Base-by-base conservation (phyloP, 345 rosid species). In the rapeseed (Brassica napus) region DNA sequence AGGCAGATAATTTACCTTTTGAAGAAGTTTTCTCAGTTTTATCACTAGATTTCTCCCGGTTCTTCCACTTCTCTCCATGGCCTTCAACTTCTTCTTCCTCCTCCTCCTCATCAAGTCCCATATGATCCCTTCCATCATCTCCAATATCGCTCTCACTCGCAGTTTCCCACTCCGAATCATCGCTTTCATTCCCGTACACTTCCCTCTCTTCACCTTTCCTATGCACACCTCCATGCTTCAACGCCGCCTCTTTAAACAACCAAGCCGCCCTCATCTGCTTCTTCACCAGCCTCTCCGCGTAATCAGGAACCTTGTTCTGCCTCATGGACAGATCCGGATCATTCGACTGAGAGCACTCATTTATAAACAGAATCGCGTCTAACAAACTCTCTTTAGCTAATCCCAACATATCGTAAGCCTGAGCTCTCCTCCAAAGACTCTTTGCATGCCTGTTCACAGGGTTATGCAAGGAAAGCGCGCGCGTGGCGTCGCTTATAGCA, bases 241-340 rank as follows among this genome's bases (percentile, higher is more conserved):
- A 83, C 8, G 97, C 92, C 10, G 99, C 97, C 82, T 91, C 99
- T 84, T 90, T 90, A 82, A 95, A 95, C 77, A 93, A 84, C 99
- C 99, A 95, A 54, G 98, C 99, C 3, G 98, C 97, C 37, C 97
- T 86, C 98, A 95, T 93, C 85, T 95, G 99, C 85, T 95, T 95
- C 88, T 89, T 95, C 68, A 95, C 99, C 35, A 95, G 69, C 75
- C 97, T 85, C 82, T 95, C 99, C 5, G 98, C 99, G 83, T 95
- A 93, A 80, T 93, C 98, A 59, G 99, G 99, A 78, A 93, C 99
- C 85, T 91, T 95, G 78, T 95, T 95, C 69, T 93, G 99, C 83
- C 94, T 89, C 87, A 87, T 58, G 0, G 90, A 91, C 14, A 95
- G 89, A 85, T 93, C 99, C 0, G 98, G 99, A 65, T 95, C 99